Percentiles rank a stretch among this genome's conserved stretches.
phyloP scores from a whole-genome alignment of 106 monocot species.

The Iris macrosiphon region DNA sequence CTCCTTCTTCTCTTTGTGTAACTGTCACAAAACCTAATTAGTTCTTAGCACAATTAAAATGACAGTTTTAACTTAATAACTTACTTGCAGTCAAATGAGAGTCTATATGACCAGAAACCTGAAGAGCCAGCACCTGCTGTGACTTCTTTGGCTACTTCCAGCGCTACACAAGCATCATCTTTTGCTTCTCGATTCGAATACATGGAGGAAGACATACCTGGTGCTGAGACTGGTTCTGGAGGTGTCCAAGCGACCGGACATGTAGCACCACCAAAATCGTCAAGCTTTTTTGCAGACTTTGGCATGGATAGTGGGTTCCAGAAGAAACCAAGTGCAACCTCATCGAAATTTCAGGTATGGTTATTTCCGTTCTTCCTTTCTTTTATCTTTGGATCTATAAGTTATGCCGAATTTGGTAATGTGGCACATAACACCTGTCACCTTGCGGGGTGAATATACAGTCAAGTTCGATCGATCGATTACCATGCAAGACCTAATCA shows the following conservation, averaged over 20 bases:
- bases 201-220: conserved; percentile 47
- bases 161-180: conserved; percentile 22
- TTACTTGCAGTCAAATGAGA: conserved; percentile 75
- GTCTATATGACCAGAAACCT: conserved; percentile 93
- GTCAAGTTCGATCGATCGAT: no score
- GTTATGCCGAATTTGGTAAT: no score
- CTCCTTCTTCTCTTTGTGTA: no score
- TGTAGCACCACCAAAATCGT: conserved; percentile 83
- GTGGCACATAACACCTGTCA: no score
- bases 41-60: no score
- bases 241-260: conserved; percentile 34
- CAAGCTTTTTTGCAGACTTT: conserved; percentile 81
- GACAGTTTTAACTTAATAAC: no score
- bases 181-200: conserved; percentile 79
- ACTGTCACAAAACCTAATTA: no score
- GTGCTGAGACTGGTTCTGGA: conserved; percentile 24
- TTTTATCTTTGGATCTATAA: no score
- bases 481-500: no score
- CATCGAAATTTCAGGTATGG: conserved; percentile 67
- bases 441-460: no score
- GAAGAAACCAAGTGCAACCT: conserved; percentile 48
- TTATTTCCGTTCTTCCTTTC: not conserved
- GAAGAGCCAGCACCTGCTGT: conserved; percentile 62
- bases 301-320: conserved; percentile 78
- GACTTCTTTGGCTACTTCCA: conserved; percentile 25